phyloP scores from a whole-genome alignment of 371 early-diverging fungal species.

The Mucor lusitanicus region DNA sequence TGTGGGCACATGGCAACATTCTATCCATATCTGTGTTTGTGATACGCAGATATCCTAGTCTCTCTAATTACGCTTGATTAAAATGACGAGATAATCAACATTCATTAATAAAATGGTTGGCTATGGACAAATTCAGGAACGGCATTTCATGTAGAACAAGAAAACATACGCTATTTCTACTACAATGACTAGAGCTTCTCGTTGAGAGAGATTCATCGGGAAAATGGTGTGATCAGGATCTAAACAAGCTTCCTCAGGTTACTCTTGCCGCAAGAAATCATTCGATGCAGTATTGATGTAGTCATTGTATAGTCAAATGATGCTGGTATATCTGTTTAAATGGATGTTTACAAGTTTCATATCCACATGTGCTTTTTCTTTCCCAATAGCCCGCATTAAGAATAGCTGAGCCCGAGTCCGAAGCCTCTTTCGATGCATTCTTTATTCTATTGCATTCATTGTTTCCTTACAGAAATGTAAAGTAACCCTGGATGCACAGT shows the following conservation, averaged over 20 bases:
- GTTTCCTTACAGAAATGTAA: neutral
- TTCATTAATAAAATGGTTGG: neutral
- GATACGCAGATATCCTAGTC: neutral
- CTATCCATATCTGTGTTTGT: neutral
- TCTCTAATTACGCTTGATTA: neutral
- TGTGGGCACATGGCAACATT: neutral
- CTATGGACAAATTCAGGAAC: neutral
- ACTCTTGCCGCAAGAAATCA: neutral
- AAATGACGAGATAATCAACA: neutral
- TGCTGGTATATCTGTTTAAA: neutral
- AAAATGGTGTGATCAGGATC: neutral
- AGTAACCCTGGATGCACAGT: neutral
- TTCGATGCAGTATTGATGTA: neutral
- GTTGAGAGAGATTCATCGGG: neutral
- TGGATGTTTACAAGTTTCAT: neutral
- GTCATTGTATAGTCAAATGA: neutral
- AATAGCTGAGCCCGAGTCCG: no score
- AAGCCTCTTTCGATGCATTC: no score
- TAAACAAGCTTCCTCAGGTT: neutral
- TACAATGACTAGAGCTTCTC: neutral
- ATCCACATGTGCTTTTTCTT: no score
- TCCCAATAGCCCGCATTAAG: no score
- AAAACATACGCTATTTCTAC: neutral
- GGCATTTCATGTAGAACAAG: neutral
- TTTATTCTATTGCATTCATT: neutral